These are phyloP conservation scores for Brettanomyces anomalus DNA, from an alignment of 805 yeast species.

Conservation along the genomic window DNA sequence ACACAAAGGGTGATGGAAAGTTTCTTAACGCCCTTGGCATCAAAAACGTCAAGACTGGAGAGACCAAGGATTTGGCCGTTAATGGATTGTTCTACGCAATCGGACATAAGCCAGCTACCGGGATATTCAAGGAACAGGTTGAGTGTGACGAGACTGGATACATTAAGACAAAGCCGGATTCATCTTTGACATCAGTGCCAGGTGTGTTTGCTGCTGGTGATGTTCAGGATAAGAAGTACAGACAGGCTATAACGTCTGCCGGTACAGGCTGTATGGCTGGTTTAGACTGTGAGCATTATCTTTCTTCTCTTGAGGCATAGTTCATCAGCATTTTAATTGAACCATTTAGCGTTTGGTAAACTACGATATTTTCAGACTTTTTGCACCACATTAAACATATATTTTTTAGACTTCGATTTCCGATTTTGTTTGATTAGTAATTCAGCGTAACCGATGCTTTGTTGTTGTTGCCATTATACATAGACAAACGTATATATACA, in stretches of 20 bases:
- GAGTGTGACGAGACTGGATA: conserved; percentile 86
- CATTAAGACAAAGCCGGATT: conserved; percentile 82
- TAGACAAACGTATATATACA: no score
- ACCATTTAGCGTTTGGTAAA: not conserved
- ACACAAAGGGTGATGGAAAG: conserved; percentile 93
- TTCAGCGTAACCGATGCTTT: no score
- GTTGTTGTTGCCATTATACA: no score
- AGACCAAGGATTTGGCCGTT: conserved; percentile 59
- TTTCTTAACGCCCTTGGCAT: conserved; percentile 56
- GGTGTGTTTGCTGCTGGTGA: conserved; percentile 99
- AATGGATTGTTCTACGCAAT: conserved; percentile 96
- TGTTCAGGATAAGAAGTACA: conserved; percentile 92
- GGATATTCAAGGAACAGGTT: conserved; percentile 65
- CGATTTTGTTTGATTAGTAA: no score
- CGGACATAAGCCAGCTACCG: conserved; percentile 95
- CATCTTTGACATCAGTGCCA: conserved; percentile 72
- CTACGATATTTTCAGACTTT: not conserved
- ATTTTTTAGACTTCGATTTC: no score
- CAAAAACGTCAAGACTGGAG: conserved; percentile 64
- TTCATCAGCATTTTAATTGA: not conserved
- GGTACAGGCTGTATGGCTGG: conserved; percentile 99
- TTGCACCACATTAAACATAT: no score
- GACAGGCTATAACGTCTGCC: conserved; percentile 99
- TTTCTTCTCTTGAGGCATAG: conserved; percentile 40
- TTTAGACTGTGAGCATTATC: conserved; percentile 80